Base-by-base conservation (phyloP, 768 basidiomycete genomes). In the Tylopilus vinaceipallidus region DNA sequence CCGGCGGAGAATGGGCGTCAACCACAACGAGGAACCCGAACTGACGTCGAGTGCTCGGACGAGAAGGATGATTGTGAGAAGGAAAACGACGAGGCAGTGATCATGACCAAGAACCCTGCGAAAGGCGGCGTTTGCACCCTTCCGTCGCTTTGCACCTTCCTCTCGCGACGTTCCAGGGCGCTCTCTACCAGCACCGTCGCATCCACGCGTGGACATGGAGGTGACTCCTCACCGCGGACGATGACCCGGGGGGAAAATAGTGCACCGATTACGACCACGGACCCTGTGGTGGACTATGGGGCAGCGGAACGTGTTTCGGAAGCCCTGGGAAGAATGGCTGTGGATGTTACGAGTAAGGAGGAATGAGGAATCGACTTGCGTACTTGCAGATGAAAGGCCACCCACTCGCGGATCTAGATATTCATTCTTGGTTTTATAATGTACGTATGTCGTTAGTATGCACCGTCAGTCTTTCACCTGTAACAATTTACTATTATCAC, bases 251-350 rank as follows among this genome's bases (percentile, higher is more conserved):
- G 16, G 4, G 44, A 35, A 22, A 30, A 12, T 23, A 14, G n/a
- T 17, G 12, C 30, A 35, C 26, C 34, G 1, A 33, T 26, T 8
- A n/a, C 17, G 30, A 40, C 22, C 16, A 36, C 16, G 34, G 38
- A 33, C 9, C 5, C 43, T 11, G 26, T 14, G 11, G 24, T n/a
- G 12, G 37, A 14, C n/a, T 42, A 59, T 13, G 50, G 50, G 13
- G 16, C 43, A 23, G 17, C 54, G 8, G 49, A 56, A 23, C 32
- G 17, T 10, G 50, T 66, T 30, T 55, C 37, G 57, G 53, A 59
- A 48, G 60, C 54, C 3, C 45, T 66, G 33, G 64, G 36, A 24
- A 64, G 57, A 42, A 65, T 65, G 62, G 62, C 27, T 9, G 53
- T 66, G 26, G 52, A 57, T 50, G 39, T 52, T n/a, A 24, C 16